A percentile compares a stretch with the other conserved stretches of the same genome.
These are phyloP conservation scores for Ascochyta lentis DNA, from an alignment of 2,329 filamentous ascomycete genomes.

Conservation along the genomic window DNA sequence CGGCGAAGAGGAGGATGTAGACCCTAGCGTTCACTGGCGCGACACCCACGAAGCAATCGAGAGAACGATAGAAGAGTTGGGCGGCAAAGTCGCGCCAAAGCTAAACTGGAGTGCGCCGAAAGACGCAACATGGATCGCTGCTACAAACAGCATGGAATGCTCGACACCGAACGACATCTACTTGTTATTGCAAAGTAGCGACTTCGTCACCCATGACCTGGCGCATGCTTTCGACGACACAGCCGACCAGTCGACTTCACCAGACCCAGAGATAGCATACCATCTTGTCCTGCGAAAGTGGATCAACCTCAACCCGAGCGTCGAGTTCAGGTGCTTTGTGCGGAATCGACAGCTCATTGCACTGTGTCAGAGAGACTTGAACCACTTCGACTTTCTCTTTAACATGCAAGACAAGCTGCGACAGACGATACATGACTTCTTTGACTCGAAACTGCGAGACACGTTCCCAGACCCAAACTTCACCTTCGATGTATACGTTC, in stretches of 20 bases:
- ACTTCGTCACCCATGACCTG: conserved; percentile 92
- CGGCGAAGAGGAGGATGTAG: conserved; percentile 58
- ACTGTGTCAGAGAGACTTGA: conserved; percentile 87
- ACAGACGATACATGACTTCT: conserved; percentile 76
- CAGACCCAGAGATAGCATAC: conserved; percentile 66
- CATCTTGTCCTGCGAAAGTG: conserved; percentile 87
- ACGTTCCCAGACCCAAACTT: conserved; percentile 86
- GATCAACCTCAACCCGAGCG: conserved; percentile 84
- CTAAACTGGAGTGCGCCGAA: conserved; percentile 98
- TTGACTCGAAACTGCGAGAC: conserved; percentile 73
- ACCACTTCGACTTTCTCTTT: conserved; percentile 85
- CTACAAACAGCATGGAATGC: conserved; percentile 91
- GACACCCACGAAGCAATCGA: conserved; percentile 80
- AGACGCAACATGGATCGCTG: conserved; percentile 89
- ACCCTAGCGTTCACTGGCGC: conserved; percentile 68
- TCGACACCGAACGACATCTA: conserved; percentile 89
- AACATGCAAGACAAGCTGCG: conserved; percentile 70
- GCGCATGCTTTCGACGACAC: conserved; percentile 90
- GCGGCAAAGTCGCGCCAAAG: conserved; percentile 87
- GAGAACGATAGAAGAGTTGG: conserved; percentile 78
- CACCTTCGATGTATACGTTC: conserved; percentile 91
- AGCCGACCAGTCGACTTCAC: conserved; percentile 32
- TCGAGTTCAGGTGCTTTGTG: conserved; percentile 97
- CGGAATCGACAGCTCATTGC: conserved; percentile 80
- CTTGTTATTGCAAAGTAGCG: conserved; percentile 89